A percentile compares a stretch with the other conserved stretches of the same genome.
These are phyloP conservation scores for Zychaea mexicana DNA, from an alignment of 371 early-diverging fungal species.

Conservation along the genomic window DNA sequence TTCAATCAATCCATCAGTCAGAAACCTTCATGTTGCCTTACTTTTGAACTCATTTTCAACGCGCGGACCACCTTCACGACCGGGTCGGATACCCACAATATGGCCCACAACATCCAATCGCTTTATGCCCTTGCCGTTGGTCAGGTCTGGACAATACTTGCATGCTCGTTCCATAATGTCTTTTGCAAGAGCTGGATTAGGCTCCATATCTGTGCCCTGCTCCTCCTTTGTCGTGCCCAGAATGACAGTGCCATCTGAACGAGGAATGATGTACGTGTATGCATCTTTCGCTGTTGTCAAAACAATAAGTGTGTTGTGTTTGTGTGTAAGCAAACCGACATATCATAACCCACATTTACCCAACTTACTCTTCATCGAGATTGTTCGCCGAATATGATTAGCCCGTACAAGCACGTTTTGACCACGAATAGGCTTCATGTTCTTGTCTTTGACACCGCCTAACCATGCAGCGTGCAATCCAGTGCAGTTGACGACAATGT, in stretches of 20 bases:
- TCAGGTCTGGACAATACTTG: slow-evolving; percentile 38
- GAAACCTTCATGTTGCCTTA: slow-evolving; percentile 17
- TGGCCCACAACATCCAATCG: slow-evolving; percentile 55
- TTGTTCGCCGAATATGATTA: slow-evolving; percentile 56
- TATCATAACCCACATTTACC: neutral
- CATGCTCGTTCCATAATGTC: slow-evolving; percentile 24
- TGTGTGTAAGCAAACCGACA: too few relatives aligned
- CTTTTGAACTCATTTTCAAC: slow-evolving; percentile 59
- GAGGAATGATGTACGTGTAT: slow-evolving; percentile 75
- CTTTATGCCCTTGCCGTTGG: slow-evolving; percentile 32
- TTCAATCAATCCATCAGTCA: neutral
- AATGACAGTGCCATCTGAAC: slow-evolving; percentile 74
- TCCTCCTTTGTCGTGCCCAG: slow-evolving; percentile 76
- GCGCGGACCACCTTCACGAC: slow-evolving; percentile 66
- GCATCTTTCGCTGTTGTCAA: slow-evolving; percentile 18
- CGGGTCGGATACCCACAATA: slow-evolving; percentile 65
- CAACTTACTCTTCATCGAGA: slow-evolving; percentile 37
- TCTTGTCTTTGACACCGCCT: slow-evolving; percentile 63
- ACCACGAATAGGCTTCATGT: slow-evolving; percentile 64
- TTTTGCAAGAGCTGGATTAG: slow-evolving; percentile 12
- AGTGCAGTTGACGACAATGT: slow-evolving; percentile 72
- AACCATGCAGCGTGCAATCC: slow-evolving; percentile 61
- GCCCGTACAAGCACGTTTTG: slow-evolving; percentile 71
- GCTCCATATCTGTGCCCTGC: slow-evolving; percentile 44
- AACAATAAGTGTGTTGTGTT: neutral